These are phyloP conservation scores for Chlamydomonas eustigma DNA, from an alignment of 139 green algal species.

Conservation along the genomic window DNA sequence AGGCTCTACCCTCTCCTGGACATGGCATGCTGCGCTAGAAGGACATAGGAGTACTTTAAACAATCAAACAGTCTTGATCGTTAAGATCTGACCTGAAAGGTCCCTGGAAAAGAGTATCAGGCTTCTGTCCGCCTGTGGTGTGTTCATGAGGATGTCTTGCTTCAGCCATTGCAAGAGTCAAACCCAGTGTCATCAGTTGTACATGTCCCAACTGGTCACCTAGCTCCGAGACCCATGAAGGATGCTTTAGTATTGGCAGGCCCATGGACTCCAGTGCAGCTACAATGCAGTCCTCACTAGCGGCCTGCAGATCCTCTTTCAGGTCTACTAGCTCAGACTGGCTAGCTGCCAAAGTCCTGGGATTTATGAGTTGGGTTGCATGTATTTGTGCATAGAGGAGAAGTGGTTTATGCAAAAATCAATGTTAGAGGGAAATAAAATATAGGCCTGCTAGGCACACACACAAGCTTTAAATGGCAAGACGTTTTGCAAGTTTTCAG, in stretches of 20 bases:
- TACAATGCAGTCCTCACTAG: conserved; percentile 10
- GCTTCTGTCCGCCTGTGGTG: background rate
- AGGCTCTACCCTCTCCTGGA: too few relatives aligned
- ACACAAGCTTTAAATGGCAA: too few relatives aligned
- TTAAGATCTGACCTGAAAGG: too few relatives aligned
- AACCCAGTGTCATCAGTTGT: background rate
- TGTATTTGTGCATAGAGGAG: too few relatives aligned
- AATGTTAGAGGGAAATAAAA: too few relatives aligned
- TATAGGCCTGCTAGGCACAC: too few relatives aligned
- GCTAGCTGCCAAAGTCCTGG: background rate
- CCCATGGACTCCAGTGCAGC: background rate
- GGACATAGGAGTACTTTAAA: too few relatives aligned
- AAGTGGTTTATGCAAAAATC: too few relatives aligned
- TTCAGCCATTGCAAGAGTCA: background rate
- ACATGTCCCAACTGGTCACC: background rate
- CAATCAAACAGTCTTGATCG: too few relatives aligned
- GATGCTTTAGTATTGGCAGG: background rate
- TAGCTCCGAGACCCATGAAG: background rate
- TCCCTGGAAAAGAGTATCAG: background rate
- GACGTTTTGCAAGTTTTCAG: too few relatives aligned
- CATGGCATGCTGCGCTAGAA: too few relatives aligned
- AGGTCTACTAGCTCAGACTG: background rate
- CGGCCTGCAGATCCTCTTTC: conserved; percentile 6
- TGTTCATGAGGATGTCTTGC: background rate
- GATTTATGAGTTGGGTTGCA: too few relatives aligned